A percentile compares a stretch with the other conserved stretches of the same genome.
Evolutionary conservation across 306 rosid species (phyloP).

Genomic region (Luffa acutangula): DNA sequence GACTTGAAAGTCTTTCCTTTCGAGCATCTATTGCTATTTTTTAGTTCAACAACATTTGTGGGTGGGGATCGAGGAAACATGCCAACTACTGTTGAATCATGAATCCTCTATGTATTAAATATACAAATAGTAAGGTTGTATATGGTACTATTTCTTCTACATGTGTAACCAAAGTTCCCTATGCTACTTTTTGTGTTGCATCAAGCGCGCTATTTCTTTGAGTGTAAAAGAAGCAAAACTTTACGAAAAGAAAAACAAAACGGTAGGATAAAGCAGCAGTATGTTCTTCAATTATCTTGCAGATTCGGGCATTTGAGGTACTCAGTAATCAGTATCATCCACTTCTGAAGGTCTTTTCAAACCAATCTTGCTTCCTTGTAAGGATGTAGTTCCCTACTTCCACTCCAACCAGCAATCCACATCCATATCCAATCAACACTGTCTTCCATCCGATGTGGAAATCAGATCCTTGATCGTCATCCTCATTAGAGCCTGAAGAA

Average conservation of each 20-base stretch:
- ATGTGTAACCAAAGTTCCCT: not conserved
- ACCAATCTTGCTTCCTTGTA: not conserved
- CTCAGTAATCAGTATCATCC: not conserved
- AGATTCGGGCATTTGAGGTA: not conserved
- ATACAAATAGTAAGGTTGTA: not conserved
- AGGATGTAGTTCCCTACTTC: not conserved
- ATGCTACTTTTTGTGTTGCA: not conserved
- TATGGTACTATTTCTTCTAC: not conserved
- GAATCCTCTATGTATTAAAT: not conserved
- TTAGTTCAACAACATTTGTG: too few relatives aligned
- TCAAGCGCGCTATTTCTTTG: not conserved
- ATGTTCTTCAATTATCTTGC: not conserved
- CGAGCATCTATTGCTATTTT: not conserved
- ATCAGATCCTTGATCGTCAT: not conserved
- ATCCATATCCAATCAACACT: slow-evolving; percentile 5
- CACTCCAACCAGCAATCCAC: not conserved
- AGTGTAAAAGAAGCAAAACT: not conserved
- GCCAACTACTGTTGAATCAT: not conserved
- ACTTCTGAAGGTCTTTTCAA: not conserved
- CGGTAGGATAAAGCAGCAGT: not conserved
- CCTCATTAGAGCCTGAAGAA: not conserved
- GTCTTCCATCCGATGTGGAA: not conserved
- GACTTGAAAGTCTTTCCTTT: not conserved
- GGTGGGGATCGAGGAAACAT: not conserved
- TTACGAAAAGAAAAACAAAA: not conserved